phyloP scores from a whole-genome alignment of 768 basidiomycete species.

The Russula lepida region DNA sequence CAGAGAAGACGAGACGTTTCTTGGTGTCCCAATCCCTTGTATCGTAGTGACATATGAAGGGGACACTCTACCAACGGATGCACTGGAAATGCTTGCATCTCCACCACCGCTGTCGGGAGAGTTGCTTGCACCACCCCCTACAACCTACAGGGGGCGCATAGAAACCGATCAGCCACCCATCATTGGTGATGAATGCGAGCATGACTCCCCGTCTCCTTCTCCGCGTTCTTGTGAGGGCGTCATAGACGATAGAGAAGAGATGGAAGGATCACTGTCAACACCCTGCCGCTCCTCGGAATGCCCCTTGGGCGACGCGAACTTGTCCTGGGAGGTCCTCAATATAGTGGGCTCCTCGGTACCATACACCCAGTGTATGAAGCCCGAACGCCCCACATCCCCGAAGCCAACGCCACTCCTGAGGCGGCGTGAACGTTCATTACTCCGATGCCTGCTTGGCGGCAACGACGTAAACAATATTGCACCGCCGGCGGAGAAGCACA shows the following conservation, averaged over 20 bases:
- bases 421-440: constrained; percentile 14
- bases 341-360: background rate
- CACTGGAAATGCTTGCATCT: background rate
- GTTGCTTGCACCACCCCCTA: constrained; percentile 6
- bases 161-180: background rate
- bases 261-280: background rate
- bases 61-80: background rate
- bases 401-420: constrained; percentile 12
- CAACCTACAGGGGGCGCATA: constrained; percentile 1
- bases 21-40: constrained; percentile 13
- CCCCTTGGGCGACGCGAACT: background rate
- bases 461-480: background rate
- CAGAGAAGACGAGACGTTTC: constrained; percentile 11
- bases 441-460: constrained; percentile 5
- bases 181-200: background rate
- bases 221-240: background rate
- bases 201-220: background rate
- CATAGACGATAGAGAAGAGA: background rate
- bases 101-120: background rate
- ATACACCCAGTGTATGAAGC: background rate
- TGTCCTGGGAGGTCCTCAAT: constrained; percentile 5
- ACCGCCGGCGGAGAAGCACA: background rate
- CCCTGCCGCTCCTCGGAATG: background rate
- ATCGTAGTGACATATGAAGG: constrained; percentile 15
- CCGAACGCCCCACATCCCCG: constrained; percentile 4